Evolutionary conservation across 2,329 filamentous ascomycete genomes (phyloP), one percentile per base, ranked within the genome.

Genomic region (Cephalotrichum gorgonifer): DNA sequence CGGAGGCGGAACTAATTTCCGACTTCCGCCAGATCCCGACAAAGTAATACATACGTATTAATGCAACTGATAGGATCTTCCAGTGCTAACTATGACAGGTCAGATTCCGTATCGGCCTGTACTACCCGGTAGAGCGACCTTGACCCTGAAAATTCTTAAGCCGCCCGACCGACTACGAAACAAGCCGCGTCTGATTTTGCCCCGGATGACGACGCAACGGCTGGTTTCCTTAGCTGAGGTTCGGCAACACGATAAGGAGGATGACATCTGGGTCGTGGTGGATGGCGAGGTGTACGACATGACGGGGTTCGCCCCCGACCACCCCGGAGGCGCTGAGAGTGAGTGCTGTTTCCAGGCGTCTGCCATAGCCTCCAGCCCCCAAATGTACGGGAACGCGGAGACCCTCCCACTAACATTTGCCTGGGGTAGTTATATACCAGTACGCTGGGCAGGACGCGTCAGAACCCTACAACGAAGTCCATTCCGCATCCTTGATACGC

Each of bases 241-340:
- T n/a, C n/a, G n/a, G n/a, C n/a, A n/a, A n/a, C 76, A 80, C 55
- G 68, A 64, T 39, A 66, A 60, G 0, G 61, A 65, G 1, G 62
- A 70, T 14, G 71, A 79, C 56, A 69, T 75, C 56, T 86, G 83
- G 83, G 74, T 86, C 52, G 79, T 84, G 22, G 74, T 86, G n/a
- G 75, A 85, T 56, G 74, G 74, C 33, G 69, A 74, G 50, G 80
- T 85, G 38, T 86, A 81, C 67, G 79, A 87, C 60, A 64, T 60
- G 22, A 57, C 58, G 0, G 47, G 52, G 11, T 60, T 60, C 28
- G 57, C 57, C 1, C 52, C 54, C 1, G 39, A 53, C 1, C 58
- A 60, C 15, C 58, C 58, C 1, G 57, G 57, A 15, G 57, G 58
- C 12, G 35, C 3, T 35, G 46, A 7, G 51, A 58, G 35, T 39